phyloP scores from a whole-genome alignment of 805 yeast species.

The Cyberlindnera suaveolens region DNA sequence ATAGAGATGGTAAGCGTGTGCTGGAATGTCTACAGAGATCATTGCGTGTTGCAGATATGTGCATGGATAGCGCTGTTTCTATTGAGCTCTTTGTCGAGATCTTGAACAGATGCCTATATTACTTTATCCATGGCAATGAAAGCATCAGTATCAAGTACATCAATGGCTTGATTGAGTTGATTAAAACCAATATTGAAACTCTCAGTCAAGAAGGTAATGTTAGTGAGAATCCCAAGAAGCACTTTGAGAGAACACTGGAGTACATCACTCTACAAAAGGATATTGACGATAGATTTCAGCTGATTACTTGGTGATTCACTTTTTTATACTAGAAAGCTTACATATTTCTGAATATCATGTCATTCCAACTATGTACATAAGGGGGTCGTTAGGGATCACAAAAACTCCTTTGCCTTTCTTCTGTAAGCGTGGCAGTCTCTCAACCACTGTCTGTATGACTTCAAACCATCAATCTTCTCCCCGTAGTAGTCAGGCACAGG shows the following conservation, averaged over 20 bases:
- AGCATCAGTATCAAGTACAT: slow-evolving; percentile 67
- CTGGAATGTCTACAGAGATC: slow-evolving; percentile 88
- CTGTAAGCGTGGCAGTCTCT: slow-evolving; percentile 90
- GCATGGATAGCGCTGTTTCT: slow-evolving; percentile 72
- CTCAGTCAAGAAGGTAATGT: slow-evolving; percentile 11
- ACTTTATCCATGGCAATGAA: slow-evolving; percentile 73
- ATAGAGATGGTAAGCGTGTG: slow-evolving; percentile 62
- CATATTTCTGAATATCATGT: background rate
- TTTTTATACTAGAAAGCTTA: background rate
- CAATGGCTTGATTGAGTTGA: slow-evolving; percentile 81
- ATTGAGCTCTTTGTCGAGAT: slow-evolving; percentile 86
- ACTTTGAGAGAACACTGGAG: slow-evolving; percentile 65
- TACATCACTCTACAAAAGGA: slow-evolving; percentile 66
- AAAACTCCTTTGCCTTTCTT: slow-evolving; percentile 72
- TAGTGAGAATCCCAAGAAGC: slow-evolving; percentile 28
- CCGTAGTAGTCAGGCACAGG: slow-evolving; percentile 99
- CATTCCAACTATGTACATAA: slow-evolving; percentile 1
- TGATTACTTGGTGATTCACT: slow-evolving; percentile 30
- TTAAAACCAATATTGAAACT: slow-evolving; percentile 49
- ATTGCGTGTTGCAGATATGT: slow-evolving; percentile 86
- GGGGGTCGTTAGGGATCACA: slow-evolving; percentile 28
- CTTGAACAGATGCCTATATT: slow-evolving; percentile 77
- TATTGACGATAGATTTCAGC: slow-evolving; percentile 62
- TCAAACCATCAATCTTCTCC: slow-evolving; percentile 82
- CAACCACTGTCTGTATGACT: slow-evolving; percentile 90